These are phyloP conservation scores for Kandelia obovata DNA, from an alignment of 345 rosid species.

Conservation along the genomic window DNA sequence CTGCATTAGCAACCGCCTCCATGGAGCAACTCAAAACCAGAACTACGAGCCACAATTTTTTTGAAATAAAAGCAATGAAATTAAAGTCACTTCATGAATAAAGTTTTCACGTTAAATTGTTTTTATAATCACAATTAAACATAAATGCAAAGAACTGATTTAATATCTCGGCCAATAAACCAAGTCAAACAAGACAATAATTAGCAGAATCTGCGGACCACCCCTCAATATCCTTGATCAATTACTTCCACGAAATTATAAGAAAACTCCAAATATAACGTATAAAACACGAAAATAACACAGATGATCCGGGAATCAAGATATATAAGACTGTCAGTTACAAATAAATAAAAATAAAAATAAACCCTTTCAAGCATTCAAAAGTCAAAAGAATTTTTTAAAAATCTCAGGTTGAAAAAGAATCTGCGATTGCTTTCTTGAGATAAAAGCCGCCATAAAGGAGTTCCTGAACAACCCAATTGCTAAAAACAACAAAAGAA, in stretches of 20 bases:
- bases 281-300: slow-evolving; percentile 18
- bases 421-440: slow-evolving; percentile 17
- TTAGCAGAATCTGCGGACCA: slow-evolving; percentile 8
- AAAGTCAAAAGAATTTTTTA: background rate
- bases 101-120: background rate
- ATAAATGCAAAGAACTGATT: background rate
- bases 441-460: slow-evolving; percentile 9
- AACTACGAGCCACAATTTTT: slow-evolving; percentile 18
- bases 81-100: slow-evolving; percentile 12
- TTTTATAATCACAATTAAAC: background rate
- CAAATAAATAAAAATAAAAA: slow-evolving; percentile 26
- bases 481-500: slow-evolving; percentile 17
- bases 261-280: slow-evolving; percentile 32
- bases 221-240: slow-evolving; percentile 3
- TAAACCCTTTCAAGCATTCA: slow-evolving; percentile 7
- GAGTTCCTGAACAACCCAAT: slow-evolving; percentile 17
- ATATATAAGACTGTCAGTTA: slow-evolving; percentile 16
- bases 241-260: slow-evolving; percentile 7
- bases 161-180: background rate
- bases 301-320: slow-evolving; percentile 26
- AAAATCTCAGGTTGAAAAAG: slow-evolving; percentile 3
- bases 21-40: slow-evolving; percentile 39
- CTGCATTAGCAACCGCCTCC: slow-evolving; percentile 52
- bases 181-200: slow-evolving; percentile 13
- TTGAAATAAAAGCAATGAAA: slow-evolving; percentile 6